phyloP scores from a whole-genome alignment of 1,284 basidiomycete genomes.

The Naganishia liquefaciens region DNA sequence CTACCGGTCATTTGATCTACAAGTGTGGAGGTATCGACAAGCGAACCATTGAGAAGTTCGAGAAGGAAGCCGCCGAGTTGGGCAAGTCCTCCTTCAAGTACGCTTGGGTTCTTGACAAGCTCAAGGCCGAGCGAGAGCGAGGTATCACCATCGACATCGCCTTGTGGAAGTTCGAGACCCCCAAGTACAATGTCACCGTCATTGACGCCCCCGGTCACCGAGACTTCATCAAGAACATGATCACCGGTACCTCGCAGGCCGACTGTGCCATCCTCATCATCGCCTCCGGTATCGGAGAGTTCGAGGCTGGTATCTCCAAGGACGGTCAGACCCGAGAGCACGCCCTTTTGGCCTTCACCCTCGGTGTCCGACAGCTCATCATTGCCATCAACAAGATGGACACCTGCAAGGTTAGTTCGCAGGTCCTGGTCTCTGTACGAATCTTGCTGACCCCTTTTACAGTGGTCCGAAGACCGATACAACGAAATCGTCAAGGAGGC shows the following conservation, averaged over 20 bases:
- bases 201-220: constrained; percentile 96
- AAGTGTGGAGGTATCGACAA: constrained; percentile 99
- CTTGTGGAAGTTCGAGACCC: constrained; percentile 96
- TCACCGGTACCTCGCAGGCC: constrained; percentile 99
- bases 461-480: constrained; percentile 99
- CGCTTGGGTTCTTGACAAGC: constrained; percentile 99
- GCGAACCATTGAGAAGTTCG: constrained; percentile 99
- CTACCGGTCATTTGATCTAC: constrained; percentile 99
- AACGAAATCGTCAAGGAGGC: constrained; percentile 99
- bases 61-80: constrained; percentile 99
- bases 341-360: constrained; percentile 98
- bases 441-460: constrained; percentile 37
- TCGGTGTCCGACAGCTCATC: constrained; percentile 99
- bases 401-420: constrained; percentile 77
- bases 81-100: constrained; percentile 99
- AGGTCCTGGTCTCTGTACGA: neutral
- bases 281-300: constrained; percentile 98
- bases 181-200: constrained; percentile 85
- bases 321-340: constrained; percentile 99
- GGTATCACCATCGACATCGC: constrained; percentile 99
- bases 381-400: constrained; percentile 99
- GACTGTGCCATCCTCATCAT: constrained; percentile 99
- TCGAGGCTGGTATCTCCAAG: constrained; percentile 99
- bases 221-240: constrained; percentile 99
- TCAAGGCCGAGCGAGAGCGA: constrained; percentile 99